Conservation (phyloP, 208 protist genomes). For the Kentomonas sorsogonicus region DNA sequence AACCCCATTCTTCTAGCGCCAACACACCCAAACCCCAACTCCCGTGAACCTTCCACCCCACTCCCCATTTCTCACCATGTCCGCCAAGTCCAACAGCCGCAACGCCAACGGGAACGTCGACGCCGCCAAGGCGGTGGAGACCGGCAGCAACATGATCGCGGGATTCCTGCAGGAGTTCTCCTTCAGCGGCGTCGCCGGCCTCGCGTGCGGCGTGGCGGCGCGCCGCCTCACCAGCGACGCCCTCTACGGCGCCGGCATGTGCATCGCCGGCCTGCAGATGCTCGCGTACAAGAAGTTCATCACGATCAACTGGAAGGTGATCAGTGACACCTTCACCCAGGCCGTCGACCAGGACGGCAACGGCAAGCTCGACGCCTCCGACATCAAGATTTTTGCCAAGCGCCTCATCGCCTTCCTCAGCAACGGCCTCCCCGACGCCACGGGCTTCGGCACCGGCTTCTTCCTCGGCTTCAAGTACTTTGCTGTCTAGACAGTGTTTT, state of each 20-base stretch:
- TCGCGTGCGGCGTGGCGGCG: constrained; percentile 35
- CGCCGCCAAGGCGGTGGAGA: background rate
- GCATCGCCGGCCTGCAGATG: constrained; percentile 46
- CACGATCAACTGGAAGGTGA: constrained; percentile 51
- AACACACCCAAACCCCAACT: background rate
- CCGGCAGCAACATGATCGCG: background rate
- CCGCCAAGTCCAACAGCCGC: background rate
- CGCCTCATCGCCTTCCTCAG: constrained; percentile 26
- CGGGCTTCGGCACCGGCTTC: constrained; percentile 54
- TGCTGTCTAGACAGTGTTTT: constrained; percentile 12
- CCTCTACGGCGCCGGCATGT: constrained; percentile 50
- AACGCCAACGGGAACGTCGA: constrained; percentile 1
- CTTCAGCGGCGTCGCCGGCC: constrained; percentile 42
- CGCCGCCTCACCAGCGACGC: constrained; percentile 48
- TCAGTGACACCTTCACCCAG: constrained; percentile 32
- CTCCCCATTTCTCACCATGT: background rate
- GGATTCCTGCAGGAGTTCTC: constrained; percentile 26
- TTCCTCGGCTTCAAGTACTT: constrained; percentile 47
- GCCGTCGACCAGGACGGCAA: constrained; percentile 44
- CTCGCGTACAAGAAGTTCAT: constrained; percentile 60
- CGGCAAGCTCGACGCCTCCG: constrained; percentile 39
- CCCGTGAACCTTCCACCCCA: too few species aligned
- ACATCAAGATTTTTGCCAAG: constrained; percentile 46
- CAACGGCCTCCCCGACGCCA: constrained; percentile 36
- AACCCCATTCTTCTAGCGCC: background rate